Conservation (phyloP, 148 eudicot species). For the Fagopyrum homotropicum region DNA sequence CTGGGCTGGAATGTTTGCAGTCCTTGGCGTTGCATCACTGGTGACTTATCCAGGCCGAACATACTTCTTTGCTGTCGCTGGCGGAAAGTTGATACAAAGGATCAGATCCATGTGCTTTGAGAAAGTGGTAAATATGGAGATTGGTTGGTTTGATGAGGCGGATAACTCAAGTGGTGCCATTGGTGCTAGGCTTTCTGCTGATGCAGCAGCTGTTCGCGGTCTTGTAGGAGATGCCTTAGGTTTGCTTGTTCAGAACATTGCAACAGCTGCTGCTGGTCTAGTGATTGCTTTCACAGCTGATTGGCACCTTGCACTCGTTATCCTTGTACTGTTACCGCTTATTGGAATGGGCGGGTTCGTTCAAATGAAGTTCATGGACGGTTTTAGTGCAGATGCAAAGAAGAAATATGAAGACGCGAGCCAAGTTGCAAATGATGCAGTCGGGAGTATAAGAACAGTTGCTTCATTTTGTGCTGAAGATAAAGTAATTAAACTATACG, state of each 20-base stretch:
- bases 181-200: slow-evolving; percentile 63
- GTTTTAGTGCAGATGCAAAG: slow-evolving; percentile 83
- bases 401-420: slow-evolving; percentile 61
- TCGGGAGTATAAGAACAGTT: slow-evolving; percentile 67
- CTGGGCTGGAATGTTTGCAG: slow-evolving; percentile 24
- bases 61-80: slow-evolving; percentile 30
- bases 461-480: slow-evolving; percentile 72
- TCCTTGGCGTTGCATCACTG: slow-evolving; percentile 22
- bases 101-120: slow-evolving; percentile 55
- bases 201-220: slow-evolving; percentile 66
- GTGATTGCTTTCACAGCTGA: slow-evolving; percentile 58
- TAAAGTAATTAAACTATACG: slow-evolving; percentile 46
- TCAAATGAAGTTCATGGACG: slow-evolving; percentile 55
- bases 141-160: slow-evolving; percentile 67
- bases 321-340: slow-evolving; percentile 59
- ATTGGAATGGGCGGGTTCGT: slow-evolving; percentile 48
- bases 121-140: slow-evolving; percentile 66
- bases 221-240: slow-evolving; percentile 76
- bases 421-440: slow-evolving; percentile 78
- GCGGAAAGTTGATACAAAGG: slow-evolving; percentile 22
- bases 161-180: slow-evolving; percentile 69
- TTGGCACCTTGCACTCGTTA: slow-evolving; percentile 66
- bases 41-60: slow-evolving; percentile 21
- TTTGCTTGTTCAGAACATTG: slow-evolving; percentile 51
- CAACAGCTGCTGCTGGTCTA: slow-evolving; percentile 54